Conservation (phyloP, 257 asterid species). For the Solanum bulbocastanum region DNA sequence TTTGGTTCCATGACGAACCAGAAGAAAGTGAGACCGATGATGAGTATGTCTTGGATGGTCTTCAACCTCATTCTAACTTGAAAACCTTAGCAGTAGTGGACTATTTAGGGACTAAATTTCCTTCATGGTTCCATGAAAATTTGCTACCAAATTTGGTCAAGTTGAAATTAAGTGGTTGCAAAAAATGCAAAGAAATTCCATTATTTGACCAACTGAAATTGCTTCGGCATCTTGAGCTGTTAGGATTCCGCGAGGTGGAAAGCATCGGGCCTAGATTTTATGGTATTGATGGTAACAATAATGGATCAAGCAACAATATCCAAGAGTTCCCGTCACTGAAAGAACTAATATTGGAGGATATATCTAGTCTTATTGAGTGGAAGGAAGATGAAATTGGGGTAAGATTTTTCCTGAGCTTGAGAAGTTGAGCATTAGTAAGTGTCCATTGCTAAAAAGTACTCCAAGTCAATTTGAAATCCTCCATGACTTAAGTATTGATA, state of each 20-base stretch:
- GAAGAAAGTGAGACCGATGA: background rate
- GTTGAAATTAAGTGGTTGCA: background rate
- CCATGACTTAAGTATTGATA: background rate
- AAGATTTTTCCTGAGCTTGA: conserved; percentile 12
- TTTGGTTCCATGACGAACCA: background rate
- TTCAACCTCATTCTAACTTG: conserved; percentile 8
- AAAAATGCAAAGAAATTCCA: conserved; percentile 11
- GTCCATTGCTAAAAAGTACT: background rate
- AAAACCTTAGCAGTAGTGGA: background rate
- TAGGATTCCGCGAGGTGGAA: background rate
- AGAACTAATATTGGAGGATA: background rate
- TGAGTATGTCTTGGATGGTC: conserved; percentile 13
- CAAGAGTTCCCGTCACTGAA: background rate
- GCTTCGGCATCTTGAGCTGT: background rate
- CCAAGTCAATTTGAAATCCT: conserved; percentile 24
- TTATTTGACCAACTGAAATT: conserved; percentile 12
- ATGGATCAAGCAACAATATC: background rate
- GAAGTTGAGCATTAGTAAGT: background rate
- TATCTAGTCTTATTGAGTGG: conserved; percentile 13
- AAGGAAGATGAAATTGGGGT: background rate
- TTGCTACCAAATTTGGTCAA: background rate
- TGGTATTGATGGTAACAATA: background rate
- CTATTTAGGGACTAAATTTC: conserved; percentile 1
- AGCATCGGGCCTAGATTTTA: background rate
- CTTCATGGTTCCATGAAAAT: conserved; percentile 1